Evolutionary conservation across 768 basidiomycete species (phyloP).

Genomic region (Amanita pseudoporphyria): DNA sequence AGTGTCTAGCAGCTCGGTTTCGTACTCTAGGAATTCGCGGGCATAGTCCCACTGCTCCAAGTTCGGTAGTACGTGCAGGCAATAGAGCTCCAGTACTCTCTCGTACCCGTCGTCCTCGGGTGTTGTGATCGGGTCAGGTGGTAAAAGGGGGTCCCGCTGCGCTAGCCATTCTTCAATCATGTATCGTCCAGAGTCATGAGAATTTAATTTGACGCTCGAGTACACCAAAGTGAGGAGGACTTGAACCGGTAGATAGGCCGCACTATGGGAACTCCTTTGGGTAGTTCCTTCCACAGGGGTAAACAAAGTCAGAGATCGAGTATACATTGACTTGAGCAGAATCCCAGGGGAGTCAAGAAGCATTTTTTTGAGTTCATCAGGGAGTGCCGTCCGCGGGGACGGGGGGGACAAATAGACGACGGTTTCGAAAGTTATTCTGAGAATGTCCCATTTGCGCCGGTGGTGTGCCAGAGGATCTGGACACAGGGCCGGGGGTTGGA

Average conservation of each 20-base stretch:
- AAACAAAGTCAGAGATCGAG: constrained; percentile 60
- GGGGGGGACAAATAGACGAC: constrained; percentile 59
- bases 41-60: constrained; percentile 77
- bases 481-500: constrained; percentile 30
- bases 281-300: constrained; percentile 34
- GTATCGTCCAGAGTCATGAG: constrained; percentile 47
- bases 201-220: constrained; percentile 58
- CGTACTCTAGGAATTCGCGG: constrained; percentile 64
- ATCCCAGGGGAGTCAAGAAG: constrained; percentile 50
- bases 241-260: constrained; percentile 58
- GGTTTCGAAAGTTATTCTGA: constrained; percentile 75
- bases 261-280: constrained; percentile 26
- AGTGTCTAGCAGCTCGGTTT: constrained; percentile 46
- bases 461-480: constrained; percentile 38
- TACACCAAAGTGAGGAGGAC: constrained; percentile 64
- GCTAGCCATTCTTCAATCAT: constrained; percentile 79
- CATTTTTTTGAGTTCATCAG: constrained; percentile 40
- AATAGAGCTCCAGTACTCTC: constrained; percentile 71
- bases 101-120: constrained; percentile 49
- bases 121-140: constrained; percentile 8
- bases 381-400: constrained; percentile 31
- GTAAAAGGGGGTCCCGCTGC: constrained; percentile 32
- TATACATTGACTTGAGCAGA: constrained; percentile 45
- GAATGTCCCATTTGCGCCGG: constrained; percentile 81
- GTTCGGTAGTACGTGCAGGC: constrained; percentile 60